These are phyloP conservation scores for Jatropha multifida DNA, from an alignment of 441 rosid genomes.

Conservation along the genomic window DNA sequence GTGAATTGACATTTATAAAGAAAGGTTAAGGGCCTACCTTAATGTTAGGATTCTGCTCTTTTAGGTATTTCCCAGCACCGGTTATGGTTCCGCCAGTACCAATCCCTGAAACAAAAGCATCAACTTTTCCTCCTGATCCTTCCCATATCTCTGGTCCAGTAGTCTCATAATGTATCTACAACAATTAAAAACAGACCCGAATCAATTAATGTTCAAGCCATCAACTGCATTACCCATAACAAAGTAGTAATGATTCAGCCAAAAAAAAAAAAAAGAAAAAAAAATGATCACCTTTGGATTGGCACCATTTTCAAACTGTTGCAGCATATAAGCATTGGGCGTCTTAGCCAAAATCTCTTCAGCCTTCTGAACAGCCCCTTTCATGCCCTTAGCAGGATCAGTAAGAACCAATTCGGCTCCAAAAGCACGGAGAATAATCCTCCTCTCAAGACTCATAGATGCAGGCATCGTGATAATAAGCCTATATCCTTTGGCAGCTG, in stretches of 20 bases:
- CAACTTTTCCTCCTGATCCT: constrained; percentile 73
- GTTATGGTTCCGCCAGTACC: constrained; percentile 94
- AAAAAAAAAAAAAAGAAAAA: neutral
- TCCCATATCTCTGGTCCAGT: constrained; percentile 95
- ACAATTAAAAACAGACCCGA: neutral
- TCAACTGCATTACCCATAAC: neutral
- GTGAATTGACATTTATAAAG: neutral
- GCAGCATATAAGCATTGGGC: constrained; percentile 79
- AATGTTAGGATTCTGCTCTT: constrained; percentile 67
- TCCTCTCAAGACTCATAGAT: constrained; percentile 86
- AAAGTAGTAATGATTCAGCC: neutral
- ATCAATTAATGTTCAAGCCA: neutral
- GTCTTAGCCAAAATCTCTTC: constrained; percentile 77
- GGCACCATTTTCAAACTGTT: constrained; percentile 84
- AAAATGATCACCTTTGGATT: constrained; percentile 61
- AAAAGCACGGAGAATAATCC: constrained; percentile 85
- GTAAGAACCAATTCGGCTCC: constrained; percentile 89
- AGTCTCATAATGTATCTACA: constrained; percentile 62
- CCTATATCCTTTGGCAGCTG: constrained; percentile 81
- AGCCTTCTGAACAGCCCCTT: constrained; percentile 84
- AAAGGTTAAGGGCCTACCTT: constrained; percentile 41
- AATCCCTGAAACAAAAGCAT: constrained; percentile 83
- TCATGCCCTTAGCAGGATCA: constrained; percentile 85
- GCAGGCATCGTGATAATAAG: constrained; percentile 92
- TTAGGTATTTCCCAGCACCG: constrained; percentile 79